Evolutionary conservation across 2,329 filamentous ascomycete genomes (phyloP), one percentile per base, ranked within the genome.

Genomic region (Bertia moriformis): DNA sequence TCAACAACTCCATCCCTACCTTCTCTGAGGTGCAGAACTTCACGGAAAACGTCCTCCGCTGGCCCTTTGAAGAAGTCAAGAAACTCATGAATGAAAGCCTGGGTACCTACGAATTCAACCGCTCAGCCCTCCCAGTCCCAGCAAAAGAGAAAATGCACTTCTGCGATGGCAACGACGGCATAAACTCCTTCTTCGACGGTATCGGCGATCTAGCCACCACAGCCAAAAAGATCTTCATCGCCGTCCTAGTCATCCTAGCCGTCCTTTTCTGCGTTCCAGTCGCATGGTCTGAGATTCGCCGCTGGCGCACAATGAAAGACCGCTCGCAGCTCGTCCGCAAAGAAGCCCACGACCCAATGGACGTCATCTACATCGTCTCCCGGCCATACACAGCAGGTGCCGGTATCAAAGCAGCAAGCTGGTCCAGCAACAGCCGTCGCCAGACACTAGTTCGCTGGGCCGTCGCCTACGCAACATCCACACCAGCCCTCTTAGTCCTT

Each of bases 331-430:
- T 87, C 20, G 69, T 93, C 47, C 63, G 68, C 36, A 64, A 71
- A 46, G 66, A 79, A 40, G 71, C 74, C 19, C 77, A 78, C 52
- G 87, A 96, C 51, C 72, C 82, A 1, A 77, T 94, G 69, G 89
- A 96, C 53, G 77, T 88, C 24, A 74, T 93, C 32, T 93, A 95
- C 59, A 82, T 95, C 47, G 77, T 81, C 20, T 88, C 85, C 22
- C 75, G 86, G 17, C 87, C 89, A 1, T 75, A 80, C 48, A 84
- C 86, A 1, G 74, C 85, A 1, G 68, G 69, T 2, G 62, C 71
- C 19, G 89, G 88, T 30, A 71, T 94, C 54, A 79, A 72, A 58
- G 48, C 83, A 15, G 74, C 83, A 4, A 70, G 69, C 39, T 69
- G 65, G 42, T 77, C 89, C 59, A 72, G 71, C 39, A 58, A 72